Evolutionary conservation across 768 basidiomycete species (phyloP).

Genomic region (Tulasnella sp.): DNA sequence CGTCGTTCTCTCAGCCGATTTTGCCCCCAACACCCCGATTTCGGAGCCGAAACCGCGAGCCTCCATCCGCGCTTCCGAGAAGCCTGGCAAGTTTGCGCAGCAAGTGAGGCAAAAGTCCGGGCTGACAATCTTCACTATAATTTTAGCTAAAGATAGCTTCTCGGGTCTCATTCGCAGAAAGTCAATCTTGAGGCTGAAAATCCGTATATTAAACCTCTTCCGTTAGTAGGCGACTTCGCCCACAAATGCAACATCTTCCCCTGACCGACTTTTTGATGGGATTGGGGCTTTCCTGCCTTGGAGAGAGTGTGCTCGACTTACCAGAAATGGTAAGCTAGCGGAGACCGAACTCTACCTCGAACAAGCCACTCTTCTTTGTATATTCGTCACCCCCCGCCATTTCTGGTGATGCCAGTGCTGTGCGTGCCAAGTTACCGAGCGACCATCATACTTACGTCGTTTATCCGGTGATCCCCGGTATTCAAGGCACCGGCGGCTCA

Average conservation of each 20-base stretch:
- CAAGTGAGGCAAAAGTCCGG: background rate
- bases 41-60: no score
- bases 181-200: background rate
- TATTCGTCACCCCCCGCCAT: background rate
- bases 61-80: no score
- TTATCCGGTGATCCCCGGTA: background rate
- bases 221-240: background rate
- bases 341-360: background rate
- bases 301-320: background rate
- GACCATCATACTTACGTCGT: background rate
- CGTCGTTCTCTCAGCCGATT: no score
- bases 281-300: background rate
- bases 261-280: background rate
- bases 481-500: background rate
- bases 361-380: background rate
- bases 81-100: no score
- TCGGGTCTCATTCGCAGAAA: background rate
- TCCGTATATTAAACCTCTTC: background rate
- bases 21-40: no score
- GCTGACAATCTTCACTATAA: background rate
- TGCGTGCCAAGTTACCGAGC: background rate
- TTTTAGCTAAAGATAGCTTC: no score
- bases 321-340: background rate
- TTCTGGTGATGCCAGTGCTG: background rate
- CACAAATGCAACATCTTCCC: background rate